These are phyloP conservation scores for Backusella liffmaniae DNA, from an alignment of 192 early-diverging fungal genomes.

Conservation along the genomic window DNA sequence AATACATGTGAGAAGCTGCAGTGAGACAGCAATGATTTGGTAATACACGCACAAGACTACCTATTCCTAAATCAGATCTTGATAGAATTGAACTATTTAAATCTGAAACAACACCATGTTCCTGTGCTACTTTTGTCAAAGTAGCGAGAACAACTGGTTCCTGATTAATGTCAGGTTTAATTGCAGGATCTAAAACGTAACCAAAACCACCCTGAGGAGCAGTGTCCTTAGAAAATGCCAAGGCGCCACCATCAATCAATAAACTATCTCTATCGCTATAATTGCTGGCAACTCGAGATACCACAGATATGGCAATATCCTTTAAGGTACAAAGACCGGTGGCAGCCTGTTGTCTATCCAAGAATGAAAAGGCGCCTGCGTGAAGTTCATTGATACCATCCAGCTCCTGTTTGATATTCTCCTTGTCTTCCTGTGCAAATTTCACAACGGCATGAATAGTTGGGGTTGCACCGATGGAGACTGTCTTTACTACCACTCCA, in stretches of 20 bases:
- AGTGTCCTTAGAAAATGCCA: slow-evolving; percentile 35
- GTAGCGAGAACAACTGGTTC: not conserved
- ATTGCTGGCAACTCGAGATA: slow-evolving; percentile 18
- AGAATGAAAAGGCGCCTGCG: slow-evolving; percentile 31
- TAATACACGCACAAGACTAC: slow-evolving; percentile 20
- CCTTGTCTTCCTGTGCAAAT: slow-evolving; percentile 5
- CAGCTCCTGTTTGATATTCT: not conserved
- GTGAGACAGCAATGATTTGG: slow-evolving; percentile 39
- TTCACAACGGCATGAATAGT: slow-evolving; percentile 24
- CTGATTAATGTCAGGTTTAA: not conserved
- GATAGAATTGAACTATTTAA: slow-evolving; percentile 4
- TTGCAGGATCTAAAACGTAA: slow-evolving; percentile 1
- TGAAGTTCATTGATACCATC: slow-evolving; percentile 34
- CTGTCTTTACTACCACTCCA: slow-evolving; percentile 16
- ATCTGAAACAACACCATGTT: slow-evolving; percentile 35
- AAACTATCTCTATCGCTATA: slow-evolving; percentile 31
- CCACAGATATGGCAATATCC: slow-evolving; percentile 29
- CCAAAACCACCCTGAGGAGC: slow-evolving; percentile 37
- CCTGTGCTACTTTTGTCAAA: slow-evolving; percentile 30
- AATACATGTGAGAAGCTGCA: slow-evolving; percentile 28
- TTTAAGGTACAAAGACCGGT: slow-evolving; percentile 11
- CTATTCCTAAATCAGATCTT: slow-evolving; percentile 14
- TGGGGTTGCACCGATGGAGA: slow-evolving; percentile 36
- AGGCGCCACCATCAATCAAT: slow-evolving; percentile 33
- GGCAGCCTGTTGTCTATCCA: slow-evolving; percentile 34